Evolutionary conservation across 176 grass and related monocot genomes (phyloP).

Genomic region (Avena atlantica): DNA sequence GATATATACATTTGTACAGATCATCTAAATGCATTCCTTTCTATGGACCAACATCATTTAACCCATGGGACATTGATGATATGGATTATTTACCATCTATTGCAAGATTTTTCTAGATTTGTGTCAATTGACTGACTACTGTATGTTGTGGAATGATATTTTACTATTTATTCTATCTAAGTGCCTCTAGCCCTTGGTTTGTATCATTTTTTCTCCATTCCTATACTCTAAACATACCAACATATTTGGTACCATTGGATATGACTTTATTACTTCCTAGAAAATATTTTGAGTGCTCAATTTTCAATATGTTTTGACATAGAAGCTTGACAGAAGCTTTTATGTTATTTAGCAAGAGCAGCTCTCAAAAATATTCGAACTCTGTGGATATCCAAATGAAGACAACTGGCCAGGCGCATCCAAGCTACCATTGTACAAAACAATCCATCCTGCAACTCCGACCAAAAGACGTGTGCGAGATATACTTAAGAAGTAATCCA

Average conservation of each 20-base stretch:
- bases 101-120: background rate
- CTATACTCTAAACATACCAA: conserved; percentile 4
- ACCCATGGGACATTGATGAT: background rate
- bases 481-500: conserved; percentile 68
- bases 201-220: background rate
- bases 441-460: conserved; percentile 55
- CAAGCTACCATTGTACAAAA: conserved; percentile 70
- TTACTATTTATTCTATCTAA: background rate
- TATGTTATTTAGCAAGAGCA: conserved; percentile 67
- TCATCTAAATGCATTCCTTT: conserved; percentile 19
- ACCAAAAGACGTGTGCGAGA: conserved; percentile 58
- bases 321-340: conserved; percentile 33
- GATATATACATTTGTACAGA: conserved; percentile 9
- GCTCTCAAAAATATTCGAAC: conserved; percentile 77
- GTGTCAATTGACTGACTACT: background rate
- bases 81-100: background rate
- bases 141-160: background rate
- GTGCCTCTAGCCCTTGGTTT: background rate
- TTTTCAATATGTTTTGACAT: conserved; percentile 14
- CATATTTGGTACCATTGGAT: conserved; percentile 15
- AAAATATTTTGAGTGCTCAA: background rate
- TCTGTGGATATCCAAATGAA: conserved; percentile 81
- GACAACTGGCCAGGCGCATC: conserved; percentile 76
- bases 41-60: background rate
- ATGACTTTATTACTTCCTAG: conserved; percentile 1